Evolutionary conservation across 164 flowering plant species (phyloP).

Genomic region (Vitis vinifera): ASM3070453v1 NC_081808.1:5875001-5875500

Average conservation of each 20-base stretch:
- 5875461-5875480: background rate
- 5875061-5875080: conserved; percentile 37
- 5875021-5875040: background rate
- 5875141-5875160: conserved; percentile 22
- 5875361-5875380: conserved; percentile 50
- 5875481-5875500: background rate
- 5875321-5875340: conserved; percentile 58
- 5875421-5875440: background rate
- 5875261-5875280: conserved; percentile 80
- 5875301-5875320: conserved; percentile 70
- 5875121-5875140: conserved; percentile 8
- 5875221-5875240: conserved; percentile 70
- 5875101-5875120: conserved; percentile 11
- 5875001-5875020: conserved; percentile 4
- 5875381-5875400: conserved; percentile 77
- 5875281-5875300: conserved; percentile 76
- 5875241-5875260: conserved; percentile 64
- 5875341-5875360: conserved; percentile 36
- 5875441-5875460: background rate
- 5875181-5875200: conserved; percentile 58
- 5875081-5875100: conserved; percentile 15
- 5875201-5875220: conserved; percentile 59
- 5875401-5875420: background rate
- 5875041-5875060: conserved; percentile 40
- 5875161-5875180: conserved; percentile 47